These are phyloP conservation scores for Rhodotorula babjevae DNA, from an alignment of 768 basidiomycete genomes.

Conservation along the genomic window DNA sequence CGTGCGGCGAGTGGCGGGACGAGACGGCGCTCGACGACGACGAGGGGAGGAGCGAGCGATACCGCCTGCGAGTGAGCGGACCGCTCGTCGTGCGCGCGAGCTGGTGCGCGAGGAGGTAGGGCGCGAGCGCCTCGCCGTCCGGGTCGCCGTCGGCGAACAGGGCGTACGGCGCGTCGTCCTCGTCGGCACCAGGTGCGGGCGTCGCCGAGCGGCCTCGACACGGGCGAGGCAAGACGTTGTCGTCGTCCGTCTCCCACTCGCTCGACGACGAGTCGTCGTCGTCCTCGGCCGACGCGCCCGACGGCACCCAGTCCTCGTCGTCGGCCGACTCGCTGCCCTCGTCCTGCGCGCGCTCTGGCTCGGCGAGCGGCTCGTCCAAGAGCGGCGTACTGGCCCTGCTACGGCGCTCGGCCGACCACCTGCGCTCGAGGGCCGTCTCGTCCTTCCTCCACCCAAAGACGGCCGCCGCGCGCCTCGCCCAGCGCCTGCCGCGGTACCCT, in stretches of 20 bases:
- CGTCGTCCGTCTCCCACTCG: not conserved
- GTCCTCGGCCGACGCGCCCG: not conserved
- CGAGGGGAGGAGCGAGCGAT: conserved; percentile 3
- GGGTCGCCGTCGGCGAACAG: not conserved
- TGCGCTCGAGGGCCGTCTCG: not conserved
- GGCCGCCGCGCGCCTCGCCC: not conserved
- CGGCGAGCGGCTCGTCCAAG: not conserved
- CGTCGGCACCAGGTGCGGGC: not conserved
- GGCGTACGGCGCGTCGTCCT: not conserved
- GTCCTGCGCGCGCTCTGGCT: not conserved
- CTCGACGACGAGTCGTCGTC: not conserved
- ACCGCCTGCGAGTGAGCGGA: conserved; percentile 18
- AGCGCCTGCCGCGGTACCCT: too few relatives aligned
- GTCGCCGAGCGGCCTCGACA: not conserved
- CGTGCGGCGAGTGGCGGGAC: not conserved
- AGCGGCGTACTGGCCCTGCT: too few relatives aligned
- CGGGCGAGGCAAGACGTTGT: not conserved
- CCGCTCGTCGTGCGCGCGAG: not conserved
- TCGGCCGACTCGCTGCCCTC: not conserved
- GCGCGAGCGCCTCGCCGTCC: conserved; percentile 4
- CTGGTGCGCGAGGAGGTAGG: conserved; percentile 33
- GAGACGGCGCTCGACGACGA: not conserved
- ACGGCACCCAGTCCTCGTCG: not conserved
- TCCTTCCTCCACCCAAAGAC: not conserved
- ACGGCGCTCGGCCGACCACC: not conserved